phyloP scores from a whole-genome alignment of 106 monocot species.

The Triglochin maritima region DNA sequence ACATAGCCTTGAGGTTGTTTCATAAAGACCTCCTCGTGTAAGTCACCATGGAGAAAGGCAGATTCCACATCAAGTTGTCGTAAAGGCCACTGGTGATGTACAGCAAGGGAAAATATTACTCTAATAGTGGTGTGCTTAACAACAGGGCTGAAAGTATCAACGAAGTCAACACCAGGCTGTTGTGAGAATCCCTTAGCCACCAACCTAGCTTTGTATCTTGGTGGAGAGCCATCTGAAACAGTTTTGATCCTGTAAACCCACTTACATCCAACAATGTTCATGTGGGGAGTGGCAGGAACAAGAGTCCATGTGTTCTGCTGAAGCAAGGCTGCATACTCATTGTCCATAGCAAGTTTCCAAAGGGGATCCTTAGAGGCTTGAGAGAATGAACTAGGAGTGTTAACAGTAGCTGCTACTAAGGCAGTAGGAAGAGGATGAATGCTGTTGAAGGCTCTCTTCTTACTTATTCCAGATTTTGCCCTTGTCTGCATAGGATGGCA shows the following conservation, averaged over 20 bases:
- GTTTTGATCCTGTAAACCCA: no score
- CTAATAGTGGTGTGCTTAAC: not conserved
- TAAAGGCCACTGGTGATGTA: not conserved
- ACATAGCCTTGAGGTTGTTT: not conserved
- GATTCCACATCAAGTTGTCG: not conserved
- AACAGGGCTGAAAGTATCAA: no score
- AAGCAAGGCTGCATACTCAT: not conserved
- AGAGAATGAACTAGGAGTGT: not conserved
- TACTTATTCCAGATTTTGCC: not conserved
- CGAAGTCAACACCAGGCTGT: no score
- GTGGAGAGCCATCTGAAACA: no score
- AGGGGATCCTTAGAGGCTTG: not conserved
- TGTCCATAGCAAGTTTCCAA: not conserved
- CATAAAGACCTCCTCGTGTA: not conserved
- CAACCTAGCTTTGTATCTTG: no score
- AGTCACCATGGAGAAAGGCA: not conserved
- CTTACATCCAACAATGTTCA: no score
- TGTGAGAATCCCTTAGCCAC: no score
- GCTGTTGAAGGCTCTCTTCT: not conserved
- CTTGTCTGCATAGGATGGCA: not conserved
- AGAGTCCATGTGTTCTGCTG: not conserved
- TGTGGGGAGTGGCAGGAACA: not conserved
- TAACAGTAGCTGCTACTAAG: not conserved
- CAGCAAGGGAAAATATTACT: not conserved
- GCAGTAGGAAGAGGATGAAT: not conserved